A percentile compares a stretch with the other conserved stretches of the same genome.
Evolutionary conservation across 495 filamentous ascomycete species (phyloP).

Genomic region (Hypoxylon lenormandii): DNA sequence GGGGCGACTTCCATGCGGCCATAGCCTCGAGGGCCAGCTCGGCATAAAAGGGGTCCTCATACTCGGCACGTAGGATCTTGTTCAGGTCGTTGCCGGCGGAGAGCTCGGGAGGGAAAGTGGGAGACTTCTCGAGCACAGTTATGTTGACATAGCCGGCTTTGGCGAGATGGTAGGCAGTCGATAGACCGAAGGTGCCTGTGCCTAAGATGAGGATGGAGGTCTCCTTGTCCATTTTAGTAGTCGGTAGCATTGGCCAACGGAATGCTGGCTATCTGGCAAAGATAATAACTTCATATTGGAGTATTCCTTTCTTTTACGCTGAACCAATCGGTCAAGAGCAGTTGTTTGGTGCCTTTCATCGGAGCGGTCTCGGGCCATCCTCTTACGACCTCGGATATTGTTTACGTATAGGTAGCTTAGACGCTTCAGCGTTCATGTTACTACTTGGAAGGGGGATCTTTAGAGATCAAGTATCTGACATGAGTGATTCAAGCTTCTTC

Average conservation of each 20-base stretch:
- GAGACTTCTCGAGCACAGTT: conserved; percentile 59
- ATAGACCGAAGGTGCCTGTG: conserved; percentile 64
- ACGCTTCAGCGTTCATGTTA: neutral
- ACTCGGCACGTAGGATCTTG: conserved; percentile 68
- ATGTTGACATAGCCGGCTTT: conserved; percentile 59
- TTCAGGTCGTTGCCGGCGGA: conserved; percentile 67
- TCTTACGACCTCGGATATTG: conserved; percentile 18
- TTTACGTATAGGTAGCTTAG: conserved; percentile 8
- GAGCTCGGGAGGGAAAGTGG: conserved; percentile 55
- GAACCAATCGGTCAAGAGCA: neutral
- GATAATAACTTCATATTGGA: conserved; percentile 21
- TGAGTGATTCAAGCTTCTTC: neutral
- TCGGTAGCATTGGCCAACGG: neutral
- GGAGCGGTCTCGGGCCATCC: conserved; percentile 29
- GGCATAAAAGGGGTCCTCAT: conserved; percentile 68
- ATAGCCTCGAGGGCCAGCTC: conserved; percentile 59
- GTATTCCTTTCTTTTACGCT: conserved; percentile 27
- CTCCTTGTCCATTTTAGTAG: conserved; percentile 17
- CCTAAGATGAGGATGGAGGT: conserved; percentile 57
- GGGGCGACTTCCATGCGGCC: conserved; percentile 49
- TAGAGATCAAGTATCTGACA: no score
- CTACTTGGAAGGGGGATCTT: no score
- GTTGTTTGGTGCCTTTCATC: conserved; percentile 7
- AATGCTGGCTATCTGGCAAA: neutral
- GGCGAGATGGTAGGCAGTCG: conserved; percentile 63